A percentile compares a stretch with the other conserved stretches of the same genome.
Evolutionary conservation across 352 stramenopile genomes (phyloP).

Genomic region (Globisporangium abappressorium): DNA sequence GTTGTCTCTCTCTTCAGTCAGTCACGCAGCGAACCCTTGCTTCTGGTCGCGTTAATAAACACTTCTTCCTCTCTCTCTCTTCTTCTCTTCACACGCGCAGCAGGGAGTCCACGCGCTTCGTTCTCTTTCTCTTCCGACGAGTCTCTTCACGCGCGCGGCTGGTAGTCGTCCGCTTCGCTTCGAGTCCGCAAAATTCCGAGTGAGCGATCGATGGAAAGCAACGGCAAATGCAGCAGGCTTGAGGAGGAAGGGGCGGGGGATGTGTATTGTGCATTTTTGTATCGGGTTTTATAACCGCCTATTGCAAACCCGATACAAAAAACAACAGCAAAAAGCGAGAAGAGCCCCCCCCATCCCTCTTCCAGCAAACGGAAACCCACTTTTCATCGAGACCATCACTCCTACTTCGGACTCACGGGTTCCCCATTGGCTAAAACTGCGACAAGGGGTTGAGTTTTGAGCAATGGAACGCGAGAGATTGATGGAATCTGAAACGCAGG

Average conservation of each 20-base stretch:
- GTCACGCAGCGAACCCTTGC: not conserved
- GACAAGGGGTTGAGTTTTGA: not conserved
- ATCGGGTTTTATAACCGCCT: not conserved
- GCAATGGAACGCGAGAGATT: not conserved
- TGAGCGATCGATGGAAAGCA: not conserved
- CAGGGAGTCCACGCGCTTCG: not conserved
- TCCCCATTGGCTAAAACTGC: not conserved
- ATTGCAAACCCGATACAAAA: not conserved
- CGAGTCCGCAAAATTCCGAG: constrained; percentile 10
- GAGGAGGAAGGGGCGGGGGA: not conserved
- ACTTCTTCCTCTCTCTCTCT: not conserved
- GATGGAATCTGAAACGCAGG: constrained; percentile 12
- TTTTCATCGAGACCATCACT: constrained; percentile 4
- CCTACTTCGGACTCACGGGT: not conserved
- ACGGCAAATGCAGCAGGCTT: no score
- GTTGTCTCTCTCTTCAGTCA: constrained; percentile 2
- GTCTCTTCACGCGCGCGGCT: not conserved
- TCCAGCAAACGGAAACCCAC: not conserved
- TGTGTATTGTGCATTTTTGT: not conserved
- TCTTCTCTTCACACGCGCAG: not conserved
- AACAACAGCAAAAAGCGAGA: not conserved
- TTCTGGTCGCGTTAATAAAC: constrained; percentile 1
- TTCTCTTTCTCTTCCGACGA: constrained; percentile 10
- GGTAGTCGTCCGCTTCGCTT: constrained; percentile 1
- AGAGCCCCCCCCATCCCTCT: not conserved